A percentile compares a stretch with the other conserved stretches of the same genome.
Conservation (phyloP, 2,329 filamentous ascomycete species). For the Magnaporthales sp. region DNA sequence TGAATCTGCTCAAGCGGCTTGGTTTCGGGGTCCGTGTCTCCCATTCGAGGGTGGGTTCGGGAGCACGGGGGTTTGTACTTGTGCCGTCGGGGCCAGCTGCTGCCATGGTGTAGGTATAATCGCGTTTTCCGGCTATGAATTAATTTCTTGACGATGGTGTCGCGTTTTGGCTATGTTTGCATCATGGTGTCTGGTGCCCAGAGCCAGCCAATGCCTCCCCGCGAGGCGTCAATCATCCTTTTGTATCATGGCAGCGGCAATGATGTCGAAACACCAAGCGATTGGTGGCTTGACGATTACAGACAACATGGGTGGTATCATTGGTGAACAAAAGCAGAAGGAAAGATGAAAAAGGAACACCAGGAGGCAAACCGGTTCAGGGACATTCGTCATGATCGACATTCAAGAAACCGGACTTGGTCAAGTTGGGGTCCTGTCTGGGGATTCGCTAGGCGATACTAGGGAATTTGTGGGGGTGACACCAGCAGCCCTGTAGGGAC, state of each 20-base stretch:
- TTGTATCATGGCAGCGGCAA: background rate
- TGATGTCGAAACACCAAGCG: background rate
- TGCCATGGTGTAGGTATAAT: background rate
- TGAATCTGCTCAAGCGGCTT: background rate
- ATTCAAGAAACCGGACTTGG: background rate
- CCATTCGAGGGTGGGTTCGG: background rate
- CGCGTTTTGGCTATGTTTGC: too few species aligned
- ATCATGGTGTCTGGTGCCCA: too few species aligned
- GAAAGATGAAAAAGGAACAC: background rate
- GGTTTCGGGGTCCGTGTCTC: background rate
- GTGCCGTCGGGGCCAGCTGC: background rate
- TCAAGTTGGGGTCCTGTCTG: background rate
- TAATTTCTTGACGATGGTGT: background rate
- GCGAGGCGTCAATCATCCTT: background rate
- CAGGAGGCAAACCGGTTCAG: background rate
- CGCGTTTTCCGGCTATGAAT: background rate
- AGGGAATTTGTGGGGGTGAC: background rate
- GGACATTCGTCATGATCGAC: background rate
- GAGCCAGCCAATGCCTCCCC: background rate
- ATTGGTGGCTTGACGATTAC: background rate
- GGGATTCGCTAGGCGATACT: background rate
- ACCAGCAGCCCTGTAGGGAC: background rate
- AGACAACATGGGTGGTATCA: background rate
- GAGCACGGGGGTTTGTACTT: background rate
- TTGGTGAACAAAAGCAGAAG: background rate